phyloP scores from a whole-genome alignment of 495 filamentous ascomycete genomes.

The Podospora pseudocomata region DNA sequence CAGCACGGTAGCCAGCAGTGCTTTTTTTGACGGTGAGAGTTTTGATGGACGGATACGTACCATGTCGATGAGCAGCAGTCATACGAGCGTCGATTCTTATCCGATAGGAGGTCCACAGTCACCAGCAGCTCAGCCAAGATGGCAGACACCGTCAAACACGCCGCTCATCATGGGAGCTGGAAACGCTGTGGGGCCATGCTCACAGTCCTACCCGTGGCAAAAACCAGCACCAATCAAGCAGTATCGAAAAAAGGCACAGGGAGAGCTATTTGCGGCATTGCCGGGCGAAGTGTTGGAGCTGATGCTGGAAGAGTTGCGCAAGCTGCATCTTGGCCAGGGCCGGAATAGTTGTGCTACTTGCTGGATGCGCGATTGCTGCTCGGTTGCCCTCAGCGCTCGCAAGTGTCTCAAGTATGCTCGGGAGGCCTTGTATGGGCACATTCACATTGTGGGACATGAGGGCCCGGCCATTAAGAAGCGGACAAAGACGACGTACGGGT shows the following conservation, averaged over 20 bases:
- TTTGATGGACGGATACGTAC: slow-evolving; percentile 26
- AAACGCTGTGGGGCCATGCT: not conserved
- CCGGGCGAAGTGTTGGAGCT: slow-evolving; percentile 57
- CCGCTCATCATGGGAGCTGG: not conserved
- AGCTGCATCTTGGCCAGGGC: slow-evolving; percentile 41
- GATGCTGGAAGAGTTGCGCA: slow-evolving; percentile 47
- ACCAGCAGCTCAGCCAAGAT: not conserved
- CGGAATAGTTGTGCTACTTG: slow-evolving; percentile 65
- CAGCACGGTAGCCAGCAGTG: slow-evolving; percentile 25
- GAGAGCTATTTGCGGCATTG: slow-evolving; percentile 52
- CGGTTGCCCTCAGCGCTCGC: slow-evolving; percentile 61
- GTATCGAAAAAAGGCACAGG: slow-evolving; percentile 34
- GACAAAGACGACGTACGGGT: slow-evolving; percentile 62
- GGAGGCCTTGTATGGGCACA: slow-evolving; percentile 63
- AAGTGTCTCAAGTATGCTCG: slow-evolving; percentile 66
- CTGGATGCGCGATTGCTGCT: slow-evolving; percentile 70
- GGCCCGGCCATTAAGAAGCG: slow-evolving; percentile 62
- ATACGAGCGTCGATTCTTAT: slow-evolving; percentile 42
- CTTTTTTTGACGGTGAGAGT: slow-evolving; percentile 26
- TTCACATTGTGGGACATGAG: slow-evolving; percentile 67
- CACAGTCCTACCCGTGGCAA: slow-evolving; percentile 33
- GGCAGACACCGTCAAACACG: not conserved
- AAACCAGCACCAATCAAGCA: slow-evolving; percentile 36
- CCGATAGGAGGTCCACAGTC: not conserved
- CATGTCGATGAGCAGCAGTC: slow-evolving; percentile 34